A percentile compares a stretch with the other conserved stretches of the same genome.
These are phyloP conservation scores for Camellia granthamiana DNA, from an alignment of 148 eudicot species.

Conservation along the genomic window DNA sequence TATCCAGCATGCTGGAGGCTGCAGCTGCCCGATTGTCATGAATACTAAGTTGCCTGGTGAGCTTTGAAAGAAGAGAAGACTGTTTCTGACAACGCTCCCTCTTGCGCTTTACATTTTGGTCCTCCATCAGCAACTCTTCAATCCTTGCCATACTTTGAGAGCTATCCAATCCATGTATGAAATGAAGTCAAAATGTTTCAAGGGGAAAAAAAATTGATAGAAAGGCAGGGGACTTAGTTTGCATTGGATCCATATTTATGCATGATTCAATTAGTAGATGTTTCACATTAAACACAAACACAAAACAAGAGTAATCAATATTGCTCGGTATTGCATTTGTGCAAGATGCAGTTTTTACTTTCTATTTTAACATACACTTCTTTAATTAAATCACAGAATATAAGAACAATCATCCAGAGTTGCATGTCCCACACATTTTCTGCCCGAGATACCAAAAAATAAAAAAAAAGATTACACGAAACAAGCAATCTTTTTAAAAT, in stretches of 20 bases:
- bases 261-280: neutral
- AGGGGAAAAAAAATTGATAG: neutral
- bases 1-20: conserved; percentile 57
- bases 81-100: conserved; percentile 88
- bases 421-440: no score
- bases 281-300: neutral
- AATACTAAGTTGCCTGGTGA: conserved; percentile 80
- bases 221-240: neutral
- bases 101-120: conserved; percentile 75
- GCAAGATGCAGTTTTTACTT: neutral
- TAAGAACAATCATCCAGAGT: no score
- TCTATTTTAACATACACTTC: neutral
- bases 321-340: neutral
- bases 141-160: conserved; percentile 75
- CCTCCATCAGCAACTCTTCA: conserved; percentile 95
- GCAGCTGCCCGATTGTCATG: conserved; percentile 93
- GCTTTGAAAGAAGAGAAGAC: conserved; percentile 80
- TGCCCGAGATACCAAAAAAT: no score
- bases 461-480: no score
- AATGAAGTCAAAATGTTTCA: neutral
- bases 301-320: no score
- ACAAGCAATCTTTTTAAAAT: no score
- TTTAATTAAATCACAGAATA: no score
- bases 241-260: neutral
- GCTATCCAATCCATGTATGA: conserved; percentile 28